Conservation (phyloP, 108 stramenopile genomes). For the Cyclotella atomus region DNA sequence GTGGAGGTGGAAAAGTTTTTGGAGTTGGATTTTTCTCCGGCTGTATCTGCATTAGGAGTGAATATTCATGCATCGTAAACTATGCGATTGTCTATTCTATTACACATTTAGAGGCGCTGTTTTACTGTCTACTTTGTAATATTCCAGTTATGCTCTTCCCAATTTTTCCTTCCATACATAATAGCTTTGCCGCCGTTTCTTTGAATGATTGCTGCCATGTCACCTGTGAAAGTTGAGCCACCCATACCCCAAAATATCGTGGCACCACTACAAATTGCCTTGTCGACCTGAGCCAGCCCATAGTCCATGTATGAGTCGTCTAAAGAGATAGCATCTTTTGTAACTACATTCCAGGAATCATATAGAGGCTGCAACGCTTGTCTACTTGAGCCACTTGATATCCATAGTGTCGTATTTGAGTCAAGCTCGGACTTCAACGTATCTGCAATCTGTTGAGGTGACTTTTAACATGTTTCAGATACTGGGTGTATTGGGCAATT, state of each 20-base stretch:
- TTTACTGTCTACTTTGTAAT: too few relatives aligned
- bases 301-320: constrained; percentile 7
- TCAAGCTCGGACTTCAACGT: neutral
- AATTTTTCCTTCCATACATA: too few relatives aligned
- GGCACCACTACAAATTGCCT: neutral
- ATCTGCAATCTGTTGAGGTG: neutral
- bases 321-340: neutral
- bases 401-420: neutral
- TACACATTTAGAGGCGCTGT: too few relatives aligned
- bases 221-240: neutral
- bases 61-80: too few relatives aligned
- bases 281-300: neutral
- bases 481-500: neutral
- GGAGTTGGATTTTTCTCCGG: neutral
- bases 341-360: neutral
- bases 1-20: constrained; percentile 33
- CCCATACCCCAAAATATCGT: neutral
- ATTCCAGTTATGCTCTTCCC: too few relatives aligned
- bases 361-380: constrained; percentile 1
- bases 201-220: too few relatives aligned
- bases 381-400: neutral
- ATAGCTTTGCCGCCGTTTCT: too few relatives aligned
- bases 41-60: too few relatives aligned
- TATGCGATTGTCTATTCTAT: too few relatives aligned
- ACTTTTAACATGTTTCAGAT: neutral